Evolutionary conservation across 2,329 filamentous ascomycete species (phyloP), one percentile per base, ranked within the genome.

Genomic region (Aspergillus transmontanensis): DNA sequence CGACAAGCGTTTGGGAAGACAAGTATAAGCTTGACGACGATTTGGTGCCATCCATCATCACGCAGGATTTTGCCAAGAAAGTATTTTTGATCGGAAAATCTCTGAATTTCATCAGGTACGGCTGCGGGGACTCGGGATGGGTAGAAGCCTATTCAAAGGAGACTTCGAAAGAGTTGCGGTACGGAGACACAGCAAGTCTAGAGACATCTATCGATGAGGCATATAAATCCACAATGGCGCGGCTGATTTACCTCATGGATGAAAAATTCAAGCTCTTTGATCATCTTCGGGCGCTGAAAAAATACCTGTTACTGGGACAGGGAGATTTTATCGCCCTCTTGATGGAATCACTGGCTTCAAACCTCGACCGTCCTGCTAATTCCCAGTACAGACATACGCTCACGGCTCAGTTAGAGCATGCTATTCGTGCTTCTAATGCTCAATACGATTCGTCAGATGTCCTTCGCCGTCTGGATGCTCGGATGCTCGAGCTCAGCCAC

Each of bases 41-140:
- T 55, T 95, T 97, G 91, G 89, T 97, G 28, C 95, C 95, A 0
- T 94, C 90, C 48, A 98, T 98, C 72, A 93, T 97, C 69, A 96
- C 93, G 0, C 86, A 90, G 51, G 94, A 97, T 65, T 97, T 99
- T 79, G 93, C 95, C 0, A 92, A 95, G 69, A 97, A 97, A 74
- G 92, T 99, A 6, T 98, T 98, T 72, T 82, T 99, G 9, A 99
- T 99, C 70, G 95, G 95, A 61, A 99, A 99, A 78, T 97, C 94
- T 4, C 85, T 99, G 60, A 99, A 99, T 78, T 99, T 99, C 78
- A 97, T 99, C 75, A 90, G 95, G 28, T 94, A 97, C 78, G 94
- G 93, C 69, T 99, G 95, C 75, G 90, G 90, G 10, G 96, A 99
- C 76, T 92, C 93, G 28, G 88, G 90, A 36, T 99, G 95, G 95